Base-by-base conservation (phyloP, 2,329 filamentous ascomycete species). In the Sporothrix globosa region DNA sequence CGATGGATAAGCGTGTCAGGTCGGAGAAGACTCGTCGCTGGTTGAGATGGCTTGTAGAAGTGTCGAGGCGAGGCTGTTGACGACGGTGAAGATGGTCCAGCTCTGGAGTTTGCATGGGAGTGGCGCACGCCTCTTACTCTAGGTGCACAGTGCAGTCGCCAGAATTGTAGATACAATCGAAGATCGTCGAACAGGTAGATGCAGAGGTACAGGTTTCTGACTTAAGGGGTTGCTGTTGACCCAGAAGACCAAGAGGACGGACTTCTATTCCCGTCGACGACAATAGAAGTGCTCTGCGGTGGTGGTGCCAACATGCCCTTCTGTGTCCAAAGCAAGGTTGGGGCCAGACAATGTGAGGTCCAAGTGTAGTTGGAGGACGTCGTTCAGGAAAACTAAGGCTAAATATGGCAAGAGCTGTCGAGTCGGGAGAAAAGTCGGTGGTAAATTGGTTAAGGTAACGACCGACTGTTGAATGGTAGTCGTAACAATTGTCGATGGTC, bases 21-120 rank as follows among this genome's bases (percentile, higher is more conserved):
- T 86, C 83, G 78, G 83, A 82, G 79, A 83, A 82, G 77, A 85
- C 84, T 83, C 86, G 86, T 81, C 85, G 85, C 77, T 86, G 84
- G 81, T 86, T 86, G 81, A 87, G 83, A 74, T 84, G 81, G 76
- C 79, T 77, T 75, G 79, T 78, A 74, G 79, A 80, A 76, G 81
- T 78, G 76, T 85, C 81, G 79, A 79, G 76, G 75, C 77, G 77
- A 21, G 48, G 24, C 17, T 46, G 50, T 2, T 48, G 48, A 19
- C 54, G 39, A 6, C 41, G 50, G 74, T 79, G 79, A 77, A 65
- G 68, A 13, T 48, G 50, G 21, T 46, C 41, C 48, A 58, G 27
- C 17, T 78, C 82, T 81, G 80, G 77, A 77, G 81, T 82, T 83
- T 84, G 84, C 87, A 90, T 90, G 84, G 85, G 78, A 77, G 74